Conservation (phyloP, 2,329 filamentous ascomycete genomes). For the Aureobasidium sp. region DNA sequence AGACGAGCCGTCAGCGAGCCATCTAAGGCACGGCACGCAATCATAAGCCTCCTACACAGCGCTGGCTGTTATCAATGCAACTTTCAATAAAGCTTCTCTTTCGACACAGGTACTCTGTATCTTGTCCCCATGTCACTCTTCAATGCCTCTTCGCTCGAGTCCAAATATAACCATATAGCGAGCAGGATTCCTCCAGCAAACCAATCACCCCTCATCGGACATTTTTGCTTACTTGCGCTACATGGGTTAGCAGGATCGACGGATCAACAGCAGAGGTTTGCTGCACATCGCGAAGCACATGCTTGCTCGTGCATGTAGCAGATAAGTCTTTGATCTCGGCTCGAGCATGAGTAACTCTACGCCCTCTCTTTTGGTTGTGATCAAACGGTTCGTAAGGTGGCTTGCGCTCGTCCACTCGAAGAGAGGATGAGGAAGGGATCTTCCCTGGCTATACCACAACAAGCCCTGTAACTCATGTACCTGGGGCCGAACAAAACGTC, state of each 20-base stretch:
- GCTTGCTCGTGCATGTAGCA: conserved; percentile 6
- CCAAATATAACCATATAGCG: neutral
- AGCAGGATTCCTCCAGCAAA: neutral
- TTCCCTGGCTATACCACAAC: neutral
- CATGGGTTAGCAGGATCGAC: conserved; percentile 8
- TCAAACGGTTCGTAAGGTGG: neutral
- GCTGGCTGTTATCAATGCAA: neutral
- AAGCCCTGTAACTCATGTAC: conserved; percentile 4
- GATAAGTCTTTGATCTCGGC: neutral
- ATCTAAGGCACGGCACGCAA: conserved; percentile 6
- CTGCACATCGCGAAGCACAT: neutral
- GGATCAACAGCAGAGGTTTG: conserved; percentile 9
- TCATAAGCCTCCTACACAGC: neutral
- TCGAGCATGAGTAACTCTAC: neutral
- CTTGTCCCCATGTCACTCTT: neutral
- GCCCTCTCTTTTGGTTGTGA: neutral
- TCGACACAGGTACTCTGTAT: conserved; percentile 11
- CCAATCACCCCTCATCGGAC: conserved; percentile 3
- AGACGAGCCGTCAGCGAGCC: neutral
- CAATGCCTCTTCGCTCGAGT: neutral
- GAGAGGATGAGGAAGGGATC: neutral
- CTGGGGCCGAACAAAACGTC: neutral
- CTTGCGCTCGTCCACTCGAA: neutral
- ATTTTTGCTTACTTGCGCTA: conserved; percentile 9
- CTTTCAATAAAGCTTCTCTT: conserved; percentile 3